Evolutionary conservation across 805 yeast species (phyloP).

Genomic region (Hanseniaspora osmophila): DNA sequence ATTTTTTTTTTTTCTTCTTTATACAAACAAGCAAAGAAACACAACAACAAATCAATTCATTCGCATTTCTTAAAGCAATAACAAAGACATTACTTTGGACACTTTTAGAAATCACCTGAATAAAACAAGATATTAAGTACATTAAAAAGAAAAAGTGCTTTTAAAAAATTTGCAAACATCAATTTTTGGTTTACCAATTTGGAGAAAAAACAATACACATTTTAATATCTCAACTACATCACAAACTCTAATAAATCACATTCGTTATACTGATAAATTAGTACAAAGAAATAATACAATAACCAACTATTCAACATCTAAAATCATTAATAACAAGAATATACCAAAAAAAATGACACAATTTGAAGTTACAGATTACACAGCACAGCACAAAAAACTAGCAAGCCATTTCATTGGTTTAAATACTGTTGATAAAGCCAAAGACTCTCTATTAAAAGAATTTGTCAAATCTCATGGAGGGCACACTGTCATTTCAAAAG

Average conservation of each 20-base stretch:
- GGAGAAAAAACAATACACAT: too few relatives aligned
- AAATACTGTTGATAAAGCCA: slow-evolving; percentile 63
- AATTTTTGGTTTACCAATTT: neutral
- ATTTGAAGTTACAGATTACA: slow-evolving; percentile 21
- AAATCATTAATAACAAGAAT: neutral
- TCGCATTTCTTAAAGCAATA: too few relatives aligned
- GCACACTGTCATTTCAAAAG: slow-evolving; percentile 82
- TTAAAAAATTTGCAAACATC: neutral
- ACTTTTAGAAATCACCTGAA: neutral
- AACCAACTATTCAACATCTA: neutral
- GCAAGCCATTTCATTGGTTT: slow-evolving; percentile 72
- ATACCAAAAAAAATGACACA: slow-evolving; percentile 2
- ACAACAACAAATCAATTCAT: too few relatives aligned
- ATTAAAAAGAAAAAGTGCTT: neutral
- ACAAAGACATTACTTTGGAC: neutral
- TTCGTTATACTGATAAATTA: neutral
- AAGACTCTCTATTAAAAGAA: slow-evolving; percentile 63
- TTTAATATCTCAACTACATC: too few relatives aligned
- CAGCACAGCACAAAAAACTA: slow-evolving; percentile 28
- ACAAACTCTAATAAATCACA: too few relatives aligned
- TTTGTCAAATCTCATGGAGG: slow-evolving; percentile 80
- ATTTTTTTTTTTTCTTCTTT: too few relatives aligned
- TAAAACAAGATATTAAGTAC: neutral
- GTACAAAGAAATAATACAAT: neutral
- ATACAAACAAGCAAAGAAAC: too few relatives aligned